Percentiles rank a stretch among this genome's conserved stretches.
phyloP scores from a whole-genome alignment of 768 basidiomycete species.

The Pulveroboletus sp. region DNA sequence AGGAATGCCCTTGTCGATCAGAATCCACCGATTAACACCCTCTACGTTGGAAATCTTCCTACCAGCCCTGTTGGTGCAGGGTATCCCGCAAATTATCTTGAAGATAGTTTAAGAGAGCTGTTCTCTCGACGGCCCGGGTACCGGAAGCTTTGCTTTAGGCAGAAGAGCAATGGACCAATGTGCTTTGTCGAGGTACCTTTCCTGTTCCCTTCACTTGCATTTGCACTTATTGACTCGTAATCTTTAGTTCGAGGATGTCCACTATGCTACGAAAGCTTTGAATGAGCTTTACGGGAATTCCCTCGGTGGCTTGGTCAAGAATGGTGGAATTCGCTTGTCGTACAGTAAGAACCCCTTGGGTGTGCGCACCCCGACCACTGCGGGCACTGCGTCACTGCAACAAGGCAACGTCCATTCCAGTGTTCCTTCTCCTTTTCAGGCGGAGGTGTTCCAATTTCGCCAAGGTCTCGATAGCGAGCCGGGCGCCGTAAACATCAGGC shows the following conservation, averaged over 20 bases:
- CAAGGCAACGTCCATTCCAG: slow-evolving; percentile 18
- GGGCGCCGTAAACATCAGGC: slow-evolving; percentile 14
- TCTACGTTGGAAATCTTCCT: slow-evolving; percentile 99
- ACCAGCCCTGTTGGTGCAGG: slow-evolving; percentile 68
- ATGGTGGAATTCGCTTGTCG: slow-evolving; percentile 91
- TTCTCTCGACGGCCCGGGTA: slow-evolving; percentile 81
- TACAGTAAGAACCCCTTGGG: slow-evolving; percentile 99
- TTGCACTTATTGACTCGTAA: slow-evolving; percentile 1
- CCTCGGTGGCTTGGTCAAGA: slow-evolving; percentile 89
- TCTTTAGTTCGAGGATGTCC: slow-evolving; percentile 83
- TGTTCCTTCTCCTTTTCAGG: slow-evolving; percentile 27
- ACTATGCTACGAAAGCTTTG: slow-evolving; percentile 79
- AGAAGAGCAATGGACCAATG: slow-evolving; percentile 98
- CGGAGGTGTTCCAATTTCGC: slow-evolving; percentile 27
- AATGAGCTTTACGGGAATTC: slow-evolving; percentile 87
- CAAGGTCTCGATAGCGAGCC: slow-evolving; percentile 28
- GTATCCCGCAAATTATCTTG: slow-evolving; percentile 74
- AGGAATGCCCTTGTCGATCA: slow-evolving; percentile 62
- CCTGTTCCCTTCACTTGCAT: neutral
- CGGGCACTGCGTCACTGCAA: slow-evolving; percentile 26
- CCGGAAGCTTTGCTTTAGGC: slow-evolving; percentile 88
- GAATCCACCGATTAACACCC: slow-evolving; percentile 96
- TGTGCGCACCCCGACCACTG: slow-evolving; percentile 73
- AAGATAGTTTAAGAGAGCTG: slow-evolving; percentile 78
- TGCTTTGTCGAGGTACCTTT: slow-evolving; percentile 90